A percentile compares a stretch with the other conserved stretches of the same genome.
phyloP scores from a whole-genome alignment of 169 alveolate genomes.

The Babesia bovis region DNA sequence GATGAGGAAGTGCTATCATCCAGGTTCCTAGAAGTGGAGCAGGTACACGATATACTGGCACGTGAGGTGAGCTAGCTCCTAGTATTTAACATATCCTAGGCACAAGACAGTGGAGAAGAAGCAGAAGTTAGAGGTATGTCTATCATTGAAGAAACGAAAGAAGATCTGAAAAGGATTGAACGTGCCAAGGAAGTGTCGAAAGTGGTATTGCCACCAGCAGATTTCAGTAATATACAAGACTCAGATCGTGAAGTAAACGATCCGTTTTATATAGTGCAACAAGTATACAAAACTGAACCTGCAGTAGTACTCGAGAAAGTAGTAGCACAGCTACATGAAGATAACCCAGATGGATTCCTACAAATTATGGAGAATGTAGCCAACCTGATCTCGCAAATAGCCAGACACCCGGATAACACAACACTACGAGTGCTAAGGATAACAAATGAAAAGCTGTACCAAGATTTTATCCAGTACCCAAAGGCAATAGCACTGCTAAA shows the following conservation, averaged over 20 bases:
- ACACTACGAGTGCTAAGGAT: constrained; percentile 45
- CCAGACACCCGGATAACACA: constrained; percentile 46
- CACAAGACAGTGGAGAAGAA: constrained; percentile 3
- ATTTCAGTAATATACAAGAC: constrained; percentile 6
- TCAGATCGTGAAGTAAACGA: neutral
- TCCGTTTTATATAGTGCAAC: constrained; percentile 15
- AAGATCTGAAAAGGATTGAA: constrained; percentile 33
- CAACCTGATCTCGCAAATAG: constrained; percentile 27
- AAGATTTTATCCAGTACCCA: constrained; percentile 36
- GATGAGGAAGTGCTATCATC: constrained; percentile 47
- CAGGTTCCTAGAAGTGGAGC: constrained; percentile 32
- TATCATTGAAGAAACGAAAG: constrained; percentile 47
- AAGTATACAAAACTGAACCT: constrained; percentile 37
- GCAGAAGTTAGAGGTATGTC: constrained; percentile 9
- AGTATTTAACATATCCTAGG: neutral
- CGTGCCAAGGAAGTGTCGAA: constrained; percentile 13
- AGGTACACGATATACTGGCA: neutral
- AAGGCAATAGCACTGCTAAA: constrained; percentile 37
- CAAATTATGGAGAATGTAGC: constrained; percentile 18
- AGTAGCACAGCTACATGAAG: constrained; percentile 10
- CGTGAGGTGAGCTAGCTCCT: neutral
- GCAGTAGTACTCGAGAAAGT: constrained; percentile 32
- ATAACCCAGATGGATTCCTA: constrained; percentile 22
- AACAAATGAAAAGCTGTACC: constrained; percentile 39
- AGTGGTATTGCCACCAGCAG: neutral